These are phyloP conservation scores for Cupressus sempervirens DNA, from an alignment of 75 land plant species.

Conservation along the genomic window DNA sequence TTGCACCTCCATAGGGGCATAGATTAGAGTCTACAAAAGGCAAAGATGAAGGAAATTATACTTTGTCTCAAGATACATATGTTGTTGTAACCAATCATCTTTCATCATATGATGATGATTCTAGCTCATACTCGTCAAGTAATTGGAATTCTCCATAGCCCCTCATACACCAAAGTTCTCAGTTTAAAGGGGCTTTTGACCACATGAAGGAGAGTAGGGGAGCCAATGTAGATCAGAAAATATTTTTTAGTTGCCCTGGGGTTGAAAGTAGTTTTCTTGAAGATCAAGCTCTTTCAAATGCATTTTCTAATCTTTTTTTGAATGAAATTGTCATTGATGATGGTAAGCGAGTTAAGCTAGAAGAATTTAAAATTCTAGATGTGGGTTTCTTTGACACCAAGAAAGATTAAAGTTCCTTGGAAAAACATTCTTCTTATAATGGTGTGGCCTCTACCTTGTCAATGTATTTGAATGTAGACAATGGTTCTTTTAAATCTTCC, in stretches of 20 bases:
- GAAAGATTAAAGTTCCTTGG: not conserved
- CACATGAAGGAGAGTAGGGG: not conserved
- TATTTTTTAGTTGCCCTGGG: not conserved
- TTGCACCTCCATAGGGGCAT: slow-evolving; percentile 9
- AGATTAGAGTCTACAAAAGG: not conserved
- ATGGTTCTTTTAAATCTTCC: not conserved
- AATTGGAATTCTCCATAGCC: not conserved
- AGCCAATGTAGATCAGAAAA: not conserved
- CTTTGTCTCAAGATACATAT: not conserved
- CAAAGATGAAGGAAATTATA: not conserved
- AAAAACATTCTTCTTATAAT: not conserved
- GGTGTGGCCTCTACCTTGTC: not conserved
- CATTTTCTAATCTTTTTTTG: slow-evolving; percentile 24
- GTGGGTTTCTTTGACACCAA: not conserved
- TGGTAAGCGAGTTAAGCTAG: not conserved
- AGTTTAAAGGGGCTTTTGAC: not conserved
- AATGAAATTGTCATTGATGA: not conserved
- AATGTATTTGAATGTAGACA: not conserved
- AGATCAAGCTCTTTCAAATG: slow-evolving; percentile 31
- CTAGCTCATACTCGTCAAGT: slow-evolving; percentile 1
- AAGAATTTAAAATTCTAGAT: not conserved
- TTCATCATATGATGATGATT: not conserved
- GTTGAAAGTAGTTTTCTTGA: not conserved
- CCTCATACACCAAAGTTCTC: not conserved
- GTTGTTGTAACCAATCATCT: not conserved